Base-by-base conservation (phyloP, 139 green algal genomes). In the Volvox africanus region DNA sequence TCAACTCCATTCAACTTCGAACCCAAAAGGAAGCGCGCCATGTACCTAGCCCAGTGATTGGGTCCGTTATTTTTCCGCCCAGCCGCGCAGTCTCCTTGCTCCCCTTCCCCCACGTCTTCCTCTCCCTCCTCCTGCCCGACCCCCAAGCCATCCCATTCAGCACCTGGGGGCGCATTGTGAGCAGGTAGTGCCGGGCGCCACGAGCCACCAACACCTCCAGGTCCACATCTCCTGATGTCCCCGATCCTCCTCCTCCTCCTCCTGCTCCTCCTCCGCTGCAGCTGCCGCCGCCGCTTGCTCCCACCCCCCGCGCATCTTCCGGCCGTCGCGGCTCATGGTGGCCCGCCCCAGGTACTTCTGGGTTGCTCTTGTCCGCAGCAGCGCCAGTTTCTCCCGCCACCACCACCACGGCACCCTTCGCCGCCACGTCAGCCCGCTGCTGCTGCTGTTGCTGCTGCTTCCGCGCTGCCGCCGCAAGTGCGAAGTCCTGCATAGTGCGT, bases 401-500 rank as follows among this genome's bases (percentile, higher is more conserved):
- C 24, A 35, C 26, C 73, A 36, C 73, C 24, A 35, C 26, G 2
- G 13, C 73, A 32, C 37, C 35, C 3, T 75, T 28, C 22, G 67
- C 2, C 35, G 28, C 33, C 33, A 30, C 50, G 44, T 9, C 5
- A 55, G 44, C 44, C 44, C 9, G 44, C 11, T 73, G 21, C 11
- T 24, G 65, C 11, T 61, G 69, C 68, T 62, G 79, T 67, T 36
- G 81, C 89, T 35, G 50, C 30, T 81, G 65, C 68, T 82, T 86
- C 37, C 79, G 37, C 0, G 82, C 79, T 0, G 79, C 88, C 9
- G 79, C 79, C 3, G 68, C 78, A 3, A 87, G 80, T 1, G 82
- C 89, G 32, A 89, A 92, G 73, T 92, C 89, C 28, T 86, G 36
- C 89, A 92, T 92, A 33, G 81, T 92, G 55, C 82, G 73, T 82